Conservation (phyloP, 768 basidiomycete genomes). For the Amanita muscaria region DNA sequence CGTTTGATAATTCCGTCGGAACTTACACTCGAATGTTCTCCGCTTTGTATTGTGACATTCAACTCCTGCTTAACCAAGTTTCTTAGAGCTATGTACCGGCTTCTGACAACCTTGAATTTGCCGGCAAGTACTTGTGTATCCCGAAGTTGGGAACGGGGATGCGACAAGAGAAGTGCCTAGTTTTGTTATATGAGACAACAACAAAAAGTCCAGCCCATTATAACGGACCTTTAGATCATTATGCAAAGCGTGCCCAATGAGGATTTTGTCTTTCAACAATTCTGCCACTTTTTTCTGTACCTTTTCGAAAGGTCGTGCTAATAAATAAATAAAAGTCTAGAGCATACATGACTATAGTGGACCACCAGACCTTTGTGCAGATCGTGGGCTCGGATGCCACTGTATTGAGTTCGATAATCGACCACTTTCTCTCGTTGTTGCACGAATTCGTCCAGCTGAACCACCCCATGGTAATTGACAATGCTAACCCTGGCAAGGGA, state of each 20-base stretch:
- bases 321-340: background rate
- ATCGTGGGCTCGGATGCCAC: conserved; percentile 72
- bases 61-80: conserved; percentile 76
- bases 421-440: conserved; percentile 79
- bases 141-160: conserved; percentile 52
- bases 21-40: conserved; percentile 87
- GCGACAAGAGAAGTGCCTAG: conserved; percentile 63
- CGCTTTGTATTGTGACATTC: conserved; percentile 70
- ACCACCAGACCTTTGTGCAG: conserved; percentile 50
- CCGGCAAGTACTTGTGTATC: conserved; percentile 63
- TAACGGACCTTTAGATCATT: conserved; percentile 76
- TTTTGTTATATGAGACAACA: conserved; percentile 1
- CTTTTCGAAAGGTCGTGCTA: conserved; percentile 71
- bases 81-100: conserved; percentile 65
- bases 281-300: conserved; percentile 74
- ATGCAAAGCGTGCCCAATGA: conserved; percentile 86
- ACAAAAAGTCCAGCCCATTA: background rate
- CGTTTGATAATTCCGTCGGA: background rate
- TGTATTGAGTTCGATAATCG: conserved; percentile 88
- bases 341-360: background rate
- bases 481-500: conserved; percentile 83
- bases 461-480: conserved; percentile 80
- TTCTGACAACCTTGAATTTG: conserved; percentile 52
- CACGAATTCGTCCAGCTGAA: conserved; percentile 80
- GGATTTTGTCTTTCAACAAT: conserved; percentile 64